phyloP scores from a whole-genome alignment of 164 flowering plant genomes.

The Taxillus chinensis region DNA sequence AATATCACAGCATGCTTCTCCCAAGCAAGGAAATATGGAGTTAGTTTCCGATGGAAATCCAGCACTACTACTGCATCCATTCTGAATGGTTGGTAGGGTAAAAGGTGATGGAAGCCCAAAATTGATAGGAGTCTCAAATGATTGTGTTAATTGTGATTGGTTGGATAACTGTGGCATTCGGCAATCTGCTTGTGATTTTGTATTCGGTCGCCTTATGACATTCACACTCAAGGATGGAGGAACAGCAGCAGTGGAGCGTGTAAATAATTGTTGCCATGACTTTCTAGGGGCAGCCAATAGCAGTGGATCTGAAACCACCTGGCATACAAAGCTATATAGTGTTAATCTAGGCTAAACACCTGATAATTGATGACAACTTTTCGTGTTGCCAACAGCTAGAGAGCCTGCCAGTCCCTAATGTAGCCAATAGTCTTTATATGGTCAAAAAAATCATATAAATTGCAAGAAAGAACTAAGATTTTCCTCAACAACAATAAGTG shows the following conservation, averaged over 20 bases:
- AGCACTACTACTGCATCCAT: conserved; percentile 24
- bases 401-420: too few species aligned
- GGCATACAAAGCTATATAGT: conserved; percentile 14
- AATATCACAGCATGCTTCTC: conserved; percentile 28
- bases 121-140: conserved; percentile 45
- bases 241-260: conserved; percentile 44
- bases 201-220: conserved; percentile 45
- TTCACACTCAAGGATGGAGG: conserved; percentile 29
- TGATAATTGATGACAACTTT: neutral
- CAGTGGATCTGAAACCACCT: conserved; percentile 41
- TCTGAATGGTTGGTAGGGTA: conserved; percentile 32
- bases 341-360: neutral
- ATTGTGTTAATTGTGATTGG: conserved; percentile 27
- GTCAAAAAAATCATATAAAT: too few species aligned
- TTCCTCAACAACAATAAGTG: too few species aligned
- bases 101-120: conserved; percentile 58
- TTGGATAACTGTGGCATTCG: conserved; percentile 22
- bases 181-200: conserved; percentile 31
- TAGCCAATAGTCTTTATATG: too few species aligned
- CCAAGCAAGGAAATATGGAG: conserved; percentile 32
- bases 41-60: conserved; percentile 37
- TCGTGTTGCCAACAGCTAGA: neutral
- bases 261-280: conserved; percentile 88
- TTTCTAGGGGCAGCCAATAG: conserved; percentile 46
- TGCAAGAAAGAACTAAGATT: too few species aligned